Evolutionary conservation across 1,284 basidiomycete species (phyloP), one percentile per base, ranked within the genome.

Genomic region (Fomitopsis palustris): DNA sequence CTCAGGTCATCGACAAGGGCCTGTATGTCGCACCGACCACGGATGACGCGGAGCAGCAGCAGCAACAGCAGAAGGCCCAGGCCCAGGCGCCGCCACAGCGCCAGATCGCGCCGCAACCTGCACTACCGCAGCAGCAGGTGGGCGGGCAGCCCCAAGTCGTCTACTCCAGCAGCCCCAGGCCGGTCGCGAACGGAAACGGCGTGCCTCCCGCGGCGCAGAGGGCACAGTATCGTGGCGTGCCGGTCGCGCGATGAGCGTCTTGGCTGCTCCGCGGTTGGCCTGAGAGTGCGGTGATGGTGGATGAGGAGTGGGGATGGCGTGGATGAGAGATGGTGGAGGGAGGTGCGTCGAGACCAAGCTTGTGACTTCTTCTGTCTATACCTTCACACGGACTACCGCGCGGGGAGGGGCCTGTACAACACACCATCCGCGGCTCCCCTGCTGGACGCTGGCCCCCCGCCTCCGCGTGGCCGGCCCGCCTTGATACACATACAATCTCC

Each of bases 1-100:
- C 96, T 3, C 87, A 91, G 68, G 82, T 77, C 53, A 97, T 98
- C 68, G 95, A 98, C 74, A 92, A 92, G 69, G 88, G 90, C n/a
- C 77, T 98, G 56, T 98, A 98, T 73, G 94, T 96, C 55, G 88
- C 93, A 21, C 90, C 89, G 1, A 74, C 78, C 45, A 74, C 77
- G 3, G 63, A 70, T 4, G 83, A 86, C 58, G 86, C 49, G 4
- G 49, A 52, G 49, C 49, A 52, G 49, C 49, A 42, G 60, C 75
- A 75, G 7, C 55, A 60, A 54, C 60, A 69, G 55, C 65, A 65
- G 45, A 69, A 70, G 58, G 57, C 58, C 14, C 55, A 41, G 17
- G 60, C 58, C 27, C 65, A 64, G 56, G 25, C 61, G 25, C 62
- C 54, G 31, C 43, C 45, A 21, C 62, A 60, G 49, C 54, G 57